These are phyloP conservation scores for Cryphonectria radicalis DNA, from an alignment of 2,329 filamentous ascomycete genomes.

Conservation along the genomic window DNA sequence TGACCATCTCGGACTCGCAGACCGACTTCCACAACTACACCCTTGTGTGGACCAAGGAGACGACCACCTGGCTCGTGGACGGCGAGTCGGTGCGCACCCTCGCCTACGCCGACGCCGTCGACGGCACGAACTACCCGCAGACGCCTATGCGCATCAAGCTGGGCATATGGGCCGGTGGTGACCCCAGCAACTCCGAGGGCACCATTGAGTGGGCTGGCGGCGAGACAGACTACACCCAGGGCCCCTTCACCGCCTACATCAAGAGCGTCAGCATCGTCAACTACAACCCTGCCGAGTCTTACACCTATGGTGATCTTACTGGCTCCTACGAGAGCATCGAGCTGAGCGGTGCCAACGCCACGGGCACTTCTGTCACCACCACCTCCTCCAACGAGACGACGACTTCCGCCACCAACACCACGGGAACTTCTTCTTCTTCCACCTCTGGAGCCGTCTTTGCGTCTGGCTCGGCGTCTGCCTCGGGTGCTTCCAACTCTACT, in stretches of 20 bases:
- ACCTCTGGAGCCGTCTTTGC: conserved; percentile 2
- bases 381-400: conserved; percentile 8
- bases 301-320: conserved; percentile 46
- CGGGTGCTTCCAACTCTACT: neutral
- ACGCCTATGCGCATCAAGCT: conserved; percentile 74
- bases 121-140: conserved; percentile 67
- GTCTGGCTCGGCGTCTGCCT: neutral
- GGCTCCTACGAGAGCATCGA: conserved; percentile 50
- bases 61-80: conserved; percentile 69
- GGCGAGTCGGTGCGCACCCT: conserved; percentile 65
- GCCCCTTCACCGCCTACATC: conserved; percentile 50
- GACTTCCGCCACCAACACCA: neutral
- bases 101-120: conserved; percentile 60
- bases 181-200: conserved; percentile 63
- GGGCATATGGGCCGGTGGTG: conserved; percentile 68
- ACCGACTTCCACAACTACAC: conserved; percentile 66
- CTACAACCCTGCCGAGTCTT: conserved; percentile 45
- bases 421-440: neutral
- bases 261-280: conserved; percentile 50
- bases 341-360: conserved; percentile 33
- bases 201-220: conserved; percentile 76
- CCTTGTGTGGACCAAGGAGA: conserved; percentile 69
- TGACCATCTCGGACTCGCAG: conserved; percentile 55
- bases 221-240: conserved; percentile 48
- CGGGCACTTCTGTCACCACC: conserved; percentile 20